Percentiles rank a stretch among this genome's conserved stretches.
phyloP scores from a whole-genome alignment of 2,329 filamentous ascomycete genomes.

The Botryosphaeria dothidea region DNA sequence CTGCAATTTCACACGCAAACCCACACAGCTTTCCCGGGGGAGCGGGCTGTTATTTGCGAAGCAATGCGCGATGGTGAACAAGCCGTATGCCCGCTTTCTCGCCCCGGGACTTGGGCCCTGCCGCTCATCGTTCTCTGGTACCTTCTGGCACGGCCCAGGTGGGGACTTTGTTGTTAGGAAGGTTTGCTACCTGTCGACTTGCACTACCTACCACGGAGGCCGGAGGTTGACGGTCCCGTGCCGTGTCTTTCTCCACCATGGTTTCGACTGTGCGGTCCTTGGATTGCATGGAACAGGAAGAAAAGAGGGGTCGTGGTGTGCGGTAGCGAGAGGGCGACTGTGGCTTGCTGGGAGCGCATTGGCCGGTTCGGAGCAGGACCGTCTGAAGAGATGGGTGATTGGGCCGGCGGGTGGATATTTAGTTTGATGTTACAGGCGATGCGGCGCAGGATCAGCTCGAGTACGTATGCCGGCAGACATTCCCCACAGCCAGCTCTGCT shows the following conservation, averaged over 20 bases:
- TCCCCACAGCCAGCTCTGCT: too few species aligned
- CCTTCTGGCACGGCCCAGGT: background rate
- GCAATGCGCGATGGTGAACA: background rate
- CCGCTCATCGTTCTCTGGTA: background rate
- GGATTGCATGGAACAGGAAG: background rate
- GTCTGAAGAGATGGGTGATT: too few species aligned
- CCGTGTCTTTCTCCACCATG: background rate
- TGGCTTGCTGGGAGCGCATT: background rate
- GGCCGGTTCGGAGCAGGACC: too few species aligned
- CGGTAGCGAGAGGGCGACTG: background rate
- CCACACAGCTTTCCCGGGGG: too few species aligned
- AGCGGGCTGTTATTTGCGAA: background rate
- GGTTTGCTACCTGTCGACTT: background rate
- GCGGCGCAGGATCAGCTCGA: background rate
- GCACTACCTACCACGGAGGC: background rate
- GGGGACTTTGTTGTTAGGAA: background rate
- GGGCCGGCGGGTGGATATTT: background rate
- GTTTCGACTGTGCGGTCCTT: background rate
- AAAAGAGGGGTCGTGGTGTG: background rate
- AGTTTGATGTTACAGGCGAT: too few species aligned
- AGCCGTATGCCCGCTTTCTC: too few species aligned
- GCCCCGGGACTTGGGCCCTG: too few species aligned
- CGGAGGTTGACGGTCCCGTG: background rate
- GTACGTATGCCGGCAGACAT: background rate
- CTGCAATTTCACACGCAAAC: slow-evolving; percentile 1